Evolutionary conservation across 257 asterid genomes (phyloP).

Genomic region (Rhazya stricta): DNA sequence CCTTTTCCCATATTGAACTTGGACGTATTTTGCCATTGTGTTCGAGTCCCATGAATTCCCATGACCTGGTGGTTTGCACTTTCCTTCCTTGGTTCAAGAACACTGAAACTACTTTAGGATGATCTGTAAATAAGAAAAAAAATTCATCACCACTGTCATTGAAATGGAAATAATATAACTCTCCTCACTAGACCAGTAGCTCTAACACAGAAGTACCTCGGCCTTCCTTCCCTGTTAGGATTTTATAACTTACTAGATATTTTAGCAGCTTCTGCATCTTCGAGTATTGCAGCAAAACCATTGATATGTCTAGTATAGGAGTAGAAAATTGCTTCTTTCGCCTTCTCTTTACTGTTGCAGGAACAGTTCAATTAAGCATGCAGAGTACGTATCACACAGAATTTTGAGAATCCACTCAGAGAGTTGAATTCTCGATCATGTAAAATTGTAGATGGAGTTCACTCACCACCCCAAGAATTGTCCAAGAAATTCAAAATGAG

Average conservation of each 20-base stretch:
- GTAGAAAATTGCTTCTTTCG: conserved; percentile 69
- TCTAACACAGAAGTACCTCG: no score
- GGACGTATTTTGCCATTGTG: conserved; percentile 40
- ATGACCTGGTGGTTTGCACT: conserved; percentile 88
- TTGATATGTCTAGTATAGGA: conserved; percentile 81
- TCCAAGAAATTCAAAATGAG: conserved; percentile 71
- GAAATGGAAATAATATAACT: no score
- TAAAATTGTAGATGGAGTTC: neutral
- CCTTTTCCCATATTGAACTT: conserved; percentile 69
- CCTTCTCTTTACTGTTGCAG: conserved; percentile 60
- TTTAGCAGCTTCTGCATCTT: conserved; percentile 52
- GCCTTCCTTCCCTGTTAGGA: no score
- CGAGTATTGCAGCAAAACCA: conserved; percentile 89
- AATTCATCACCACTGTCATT: no score
- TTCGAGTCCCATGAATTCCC: conserved; percentile 83
- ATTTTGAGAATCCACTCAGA: neutral
- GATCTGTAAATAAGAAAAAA: conserved; percentile 34
- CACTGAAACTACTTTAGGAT: conserved; percentile 70
- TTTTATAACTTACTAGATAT: conserved; percentile 53
- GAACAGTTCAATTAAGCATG: no score
- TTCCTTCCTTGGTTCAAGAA: conserved; percentile 71
- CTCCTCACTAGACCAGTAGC: no score
- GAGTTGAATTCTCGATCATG: no score
- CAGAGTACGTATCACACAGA: no score
- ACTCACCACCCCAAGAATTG: conserved; percentile 72